Evolutionary conservation across 148 eudicot species (phyloP), one percentile per base, ranked within the genome.

Genomic region (Chenopodium album): DNA sequence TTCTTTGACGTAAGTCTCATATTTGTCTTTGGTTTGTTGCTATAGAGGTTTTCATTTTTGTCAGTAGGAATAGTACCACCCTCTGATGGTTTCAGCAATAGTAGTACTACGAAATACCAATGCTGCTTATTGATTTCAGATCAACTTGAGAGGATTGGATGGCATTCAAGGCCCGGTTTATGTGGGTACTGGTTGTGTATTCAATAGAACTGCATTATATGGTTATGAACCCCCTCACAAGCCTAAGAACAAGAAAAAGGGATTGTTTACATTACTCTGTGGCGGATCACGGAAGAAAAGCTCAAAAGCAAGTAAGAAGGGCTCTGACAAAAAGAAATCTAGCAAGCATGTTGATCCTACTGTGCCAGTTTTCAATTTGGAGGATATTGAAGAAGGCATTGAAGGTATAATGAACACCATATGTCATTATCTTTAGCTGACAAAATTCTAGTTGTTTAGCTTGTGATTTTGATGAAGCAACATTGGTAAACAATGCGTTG

Each of bases 121-220:
- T 64, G 46, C 59, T 23, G 44, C 19, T 63, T 78, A 1, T 75
- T 67, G 20, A 46, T 37, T 79, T 29, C 72, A 88, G 90, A 88
- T 85, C 6, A 88, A 88, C 34, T 79, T 88, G 80, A 88, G 90
- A 85, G 90, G 90, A 34, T 71, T 88, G 78, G 90, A 88, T 76
- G 90, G 90, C 71, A 81, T 88, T 71, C 90, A 88, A 88, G 90
- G 90, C 29, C 90, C 90, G 34, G 90, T 88, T 7, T 88, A 88
- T 85, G 90, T 88, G 79, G 90, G 90, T 44, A 88, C 90, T 20
- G 90, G 90, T 71, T 88, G 90, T 71, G 90, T 88, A 64, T 88
- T 88, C 85, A 88, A 88, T 73, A 80, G 90, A 81, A 88, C 90
- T 59, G 90, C 90, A 37, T 85, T 88, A 78, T 88, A 88, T 67